Conservation (phyloP, 805 yeast genomes). For the Wilhelminamyces savonicus region DNA sequence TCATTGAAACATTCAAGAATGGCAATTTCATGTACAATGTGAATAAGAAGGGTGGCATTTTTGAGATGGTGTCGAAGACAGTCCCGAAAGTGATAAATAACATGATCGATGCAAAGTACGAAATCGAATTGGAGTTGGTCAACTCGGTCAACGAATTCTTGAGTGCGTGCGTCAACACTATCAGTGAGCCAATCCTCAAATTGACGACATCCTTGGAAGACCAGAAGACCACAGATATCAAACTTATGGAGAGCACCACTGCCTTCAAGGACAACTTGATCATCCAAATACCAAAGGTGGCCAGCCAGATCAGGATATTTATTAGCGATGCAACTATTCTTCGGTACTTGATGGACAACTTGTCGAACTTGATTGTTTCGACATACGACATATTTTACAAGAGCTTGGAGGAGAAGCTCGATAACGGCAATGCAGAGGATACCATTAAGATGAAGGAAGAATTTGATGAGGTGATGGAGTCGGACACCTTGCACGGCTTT, state of each 20-base stretch:
- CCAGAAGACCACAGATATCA: constrained; percentile 18
- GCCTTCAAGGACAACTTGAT: constrained; percentile 45
- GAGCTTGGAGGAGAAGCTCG: constrained; percentile 15
- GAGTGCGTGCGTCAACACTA: constrained; percentile 36
- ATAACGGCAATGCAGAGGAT: constrained; percentile 13
- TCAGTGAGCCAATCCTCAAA: constrained; percentile 38
- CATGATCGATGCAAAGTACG: constrained; percentile 71
- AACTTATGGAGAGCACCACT: constrained; percentile 23
- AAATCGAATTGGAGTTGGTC: constrained; percentile 67
- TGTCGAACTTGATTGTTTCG: constrained; percentile 45
- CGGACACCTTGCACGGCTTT: constrained; percentile 52
- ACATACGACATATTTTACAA: constrained; percentile 46
- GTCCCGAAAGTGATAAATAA: constrained; percentile 77
- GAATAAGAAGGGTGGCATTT: constrained; percentile 26
- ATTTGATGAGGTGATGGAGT: constrained; percentile 52
- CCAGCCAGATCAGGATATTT: constrained; percentile 44
- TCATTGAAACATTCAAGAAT: constrained; percentile 30
- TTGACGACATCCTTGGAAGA: constrained; percentile 11
- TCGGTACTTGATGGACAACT: constrained; percentile 22
- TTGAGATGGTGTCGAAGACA: constrained; percentile 54
- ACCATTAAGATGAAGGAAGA: constrained; percentile 15
- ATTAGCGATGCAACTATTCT: constrained; percentile 47
- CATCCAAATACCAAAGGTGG: constrained; percentile 50
- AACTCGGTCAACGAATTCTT: constrained; percentile 66
- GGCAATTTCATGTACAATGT: constrained; percentile 41